Evolutionary conservation across 176 grass and related monocot species (phyloP), one percentile per base, ranked within the genome.

Genomic region (Aegilops sharonensis): DNA sequence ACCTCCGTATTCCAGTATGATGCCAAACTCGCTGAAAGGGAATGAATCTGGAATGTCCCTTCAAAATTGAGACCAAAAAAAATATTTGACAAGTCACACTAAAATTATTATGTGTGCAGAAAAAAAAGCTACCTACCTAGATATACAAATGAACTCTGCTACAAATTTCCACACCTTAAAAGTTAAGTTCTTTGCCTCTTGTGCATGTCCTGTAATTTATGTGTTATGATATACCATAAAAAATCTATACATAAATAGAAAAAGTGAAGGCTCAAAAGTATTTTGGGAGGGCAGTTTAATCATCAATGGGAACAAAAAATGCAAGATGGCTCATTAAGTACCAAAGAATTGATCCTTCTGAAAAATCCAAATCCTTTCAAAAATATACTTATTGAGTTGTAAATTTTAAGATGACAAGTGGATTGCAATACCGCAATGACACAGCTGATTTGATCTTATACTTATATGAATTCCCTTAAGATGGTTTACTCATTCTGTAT

Each of bases 1-100:
- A 57, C 93, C 90, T 82, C 90, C 93, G 67, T 95, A 95, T 78
- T 95, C 93, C 90, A 95, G 37, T 76, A 95, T 76, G 71, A 92
- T 87, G 78, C 40, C 64, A 86, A 95, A 95, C 60, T 91, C 71
- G 37, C 63, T 70, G 65, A 95, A 92, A 82, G 93, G 90, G 62
- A 95, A 91, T 69, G 88, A 92, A 79, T 84, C 60, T 80, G 86
- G 87, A 87, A 95, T 83, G 79, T 89, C 45, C 62, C 90, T 95
- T 72, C 80, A 81, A 71, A 89, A 89, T 85, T 62, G 65, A 77
- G 84, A 84, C 8, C 14, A 78, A 40, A 86, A 78, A 52, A 37
- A 60, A 74, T 77, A 85, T 68, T 32, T 45, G 20, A 64, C 15
- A 85, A 21, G 20, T 30, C 23, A 77, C 20, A 57, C 5, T 29